Percentiles rank a stretch among this genome's conserved stretches.
Conservation (phyloP, 2,329 filamentous ascomycete species). For the Neofusicoccum laricinum region DNA sequence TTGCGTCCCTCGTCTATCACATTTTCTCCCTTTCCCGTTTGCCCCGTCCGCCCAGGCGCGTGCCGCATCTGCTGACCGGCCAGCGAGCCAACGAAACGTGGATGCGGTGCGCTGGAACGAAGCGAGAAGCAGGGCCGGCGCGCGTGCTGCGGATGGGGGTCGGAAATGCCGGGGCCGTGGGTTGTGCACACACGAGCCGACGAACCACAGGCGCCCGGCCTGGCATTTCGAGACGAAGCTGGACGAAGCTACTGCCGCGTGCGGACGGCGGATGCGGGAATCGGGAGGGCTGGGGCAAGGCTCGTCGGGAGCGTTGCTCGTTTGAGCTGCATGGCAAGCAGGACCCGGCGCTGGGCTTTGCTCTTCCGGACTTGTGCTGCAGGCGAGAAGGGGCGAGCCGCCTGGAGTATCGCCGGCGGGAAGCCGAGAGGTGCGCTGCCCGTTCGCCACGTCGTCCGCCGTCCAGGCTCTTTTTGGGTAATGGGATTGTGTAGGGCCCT, state of each 20-base stretch:
- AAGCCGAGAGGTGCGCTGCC: slow-evolving; percentile 10
- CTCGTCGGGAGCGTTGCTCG: slow-evolving; percentile 8
- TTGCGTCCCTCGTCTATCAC: background rate
- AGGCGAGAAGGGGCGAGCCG: slow-evolving; percentile 14
- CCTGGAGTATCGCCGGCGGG: slow-evolving; percentile 8
- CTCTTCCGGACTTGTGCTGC: slow-evolving; percentile 12
- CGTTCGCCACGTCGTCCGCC: slow-evolving; percentile 11
- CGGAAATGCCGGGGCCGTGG: slow-evolving; percentile 1
- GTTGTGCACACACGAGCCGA: slow-evolving; percentile 1
- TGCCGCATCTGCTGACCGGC: background rate
- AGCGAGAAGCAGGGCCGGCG: background rate
- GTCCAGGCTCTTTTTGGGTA: slow-evolving; percentile 12
- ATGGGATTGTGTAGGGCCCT: slow-evolving; percentile 13
- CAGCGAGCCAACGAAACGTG: background rate
- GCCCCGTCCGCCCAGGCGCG: background rate
- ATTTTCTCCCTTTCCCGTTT: background rate
- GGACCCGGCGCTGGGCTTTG: slow-evolving; percentile 9
- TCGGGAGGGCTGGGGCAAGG: slow-evolving; percentile 7
- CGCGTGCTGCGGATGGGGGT: background rate
- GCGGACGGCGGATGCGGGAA: background rate
- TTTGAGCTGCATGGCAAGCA: slow-evolving; percentile 1
- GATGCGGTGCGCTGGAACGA: background rate
- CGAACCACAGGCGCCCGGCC: background rate
- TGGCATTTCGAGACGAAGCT: background rate
- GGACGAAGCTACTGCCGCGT: background rate